Evolutionary conservation across 2,329 filamentous ascomycete species (phyloP).

Genomic region (Massarina eburnea): DNA sequence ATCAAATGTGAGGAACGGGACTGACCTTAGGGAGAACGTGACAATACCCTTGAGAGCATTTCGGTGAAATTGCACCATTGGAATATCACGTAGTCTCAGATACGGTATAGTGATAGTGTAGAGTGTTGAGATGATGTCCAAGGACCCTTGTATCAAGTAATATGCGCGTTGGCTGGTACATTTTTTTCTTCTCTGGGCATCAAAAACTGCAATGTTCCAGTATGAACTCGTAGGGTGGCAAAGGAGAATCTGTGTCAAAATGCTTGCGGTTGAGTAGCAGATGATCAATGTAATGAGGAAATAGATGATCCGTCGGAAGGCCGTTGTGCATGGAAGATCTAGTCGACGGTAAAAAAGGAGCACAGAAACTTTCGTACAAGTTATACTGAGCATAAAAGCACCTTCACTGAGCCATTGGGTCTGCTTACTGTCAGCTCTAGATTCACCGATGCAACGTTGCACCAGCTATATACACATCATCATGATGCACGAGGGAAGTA

Average conservation of each 20-base stretch:
- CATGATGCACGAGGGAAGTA: too few species aligned
- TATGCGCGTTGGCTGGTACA: slow-evolving; percentile 15
- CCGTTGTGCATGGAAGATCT: slow-evolving; percentile 25
- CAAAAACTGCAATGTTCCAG: slow-evolving; percentile 34
- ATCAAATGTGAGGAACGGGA: neutral
- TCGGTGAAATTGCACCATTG: slow-evolving; percentile 19
- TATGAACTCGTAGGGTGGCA: slow-evolving; percentile 38
- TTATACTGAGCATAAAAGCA: slow-evolving; percentile 34
- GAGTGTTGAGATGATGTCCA: slow-evolving; percentile 20
- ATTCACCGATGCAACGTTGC: neutral
- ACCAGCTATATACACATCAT: too few species aligned
- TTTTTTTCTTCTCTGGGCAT: neutral
- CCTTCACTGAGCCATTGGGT: slow-evolving; percentile 37
- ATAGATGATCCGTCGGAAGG: slow-evolving; percentile 33
- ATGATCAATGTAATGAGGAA: slow-evolving; percentile 33
- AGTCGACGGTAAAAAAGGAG: slow-evolving; percentile 43
- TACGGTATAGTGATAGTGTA: slow-evolving; percentile 23
- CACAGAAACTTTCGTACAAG: slow-evolving; percentile 41
- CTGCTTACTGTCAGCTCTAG: slow-evolving; percentile 9
- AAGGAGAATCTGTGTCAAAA: slow-evolving; percentile 27
- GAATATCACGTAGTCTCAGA: slow-evolving; percentile 18
- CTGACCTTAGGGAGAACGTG: slow-evolving; percentile 17
- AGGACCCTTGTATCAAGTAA: slow-evolving; percentile 19
- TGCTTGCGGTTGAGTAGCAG: slow-evolving; percentile 32
- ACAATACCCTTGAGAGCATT: slow-evolving; percentile 15